Percentiles rank a stretch among this genome's conserved stretches.
Conservation (phyloP, 2,329 filamentous ascomycete species). For the Rhynchosporium graminicola region DNA sequence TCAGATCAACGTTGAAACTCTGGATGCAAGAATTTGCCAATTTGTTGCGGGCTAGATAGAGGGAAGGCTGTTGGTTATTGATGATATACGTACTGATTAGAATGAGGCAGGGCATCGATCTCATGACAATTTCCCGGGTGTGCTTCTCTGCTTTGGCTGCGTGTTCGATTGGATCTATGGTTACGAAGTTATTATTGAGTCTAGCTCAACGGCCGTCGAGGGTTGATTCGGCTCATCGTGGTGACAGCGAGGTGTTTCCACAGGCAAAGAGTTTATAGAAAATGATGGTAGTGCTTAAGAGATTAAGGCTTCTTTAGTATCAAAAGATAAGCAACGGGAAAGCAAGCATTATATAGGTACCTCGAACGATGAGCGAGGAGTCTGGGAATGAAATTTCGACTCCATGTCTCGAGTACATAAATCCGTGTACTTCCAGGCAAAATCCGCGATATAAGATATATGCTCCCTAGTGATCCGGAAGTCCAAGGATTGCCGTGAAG, state of each 20-base stretch:
- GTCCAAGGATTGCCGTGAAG: background rate
- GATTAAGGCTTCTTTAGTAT: no score
- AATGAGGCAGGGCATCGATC: slow-evolving; percentile 29
- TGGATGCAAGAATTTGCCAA: slow-evolving; percentile 30
- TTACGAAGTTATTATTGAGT: slow-evolving; percentile 1
- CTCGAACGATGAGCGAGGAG: no score
- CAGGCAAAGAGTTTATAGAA: background rate
- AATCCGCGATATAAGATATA: background rate
- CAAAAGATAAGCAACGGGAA: no score
- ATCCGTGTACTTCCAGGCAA: background rate
- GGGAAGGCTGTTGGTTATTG: slow-evolving; percentile 19
- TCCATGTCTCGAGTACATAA: background rate
- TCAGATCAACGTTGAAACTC: slow-evolving; percentile 33
- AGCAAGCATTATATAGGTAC: no score
- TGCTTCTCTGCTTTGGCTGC: slow-evolving; percentile 23
- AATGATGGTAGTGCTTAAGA: background rate
- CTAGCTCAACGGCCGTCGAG: slow-evolving; percentile 15
- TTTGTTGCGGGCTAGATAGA: slow-evolving; percentile 41
- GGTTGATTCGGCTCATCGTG: background rate
- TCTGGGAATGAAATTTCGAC: background rate
- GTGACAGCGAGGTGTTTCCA: background rate
- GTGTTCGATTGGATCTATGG: slow-evolving; percentile 19
- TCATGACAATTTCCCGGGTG: slow-evolving; percentile 27
- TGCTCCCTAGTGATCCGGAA: background rate
- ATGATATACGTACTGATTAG: background rate